phyloP scores from a whole-genome alignment of 371 early-diverging fungal species.

The Mortierella sp. region DNA sequence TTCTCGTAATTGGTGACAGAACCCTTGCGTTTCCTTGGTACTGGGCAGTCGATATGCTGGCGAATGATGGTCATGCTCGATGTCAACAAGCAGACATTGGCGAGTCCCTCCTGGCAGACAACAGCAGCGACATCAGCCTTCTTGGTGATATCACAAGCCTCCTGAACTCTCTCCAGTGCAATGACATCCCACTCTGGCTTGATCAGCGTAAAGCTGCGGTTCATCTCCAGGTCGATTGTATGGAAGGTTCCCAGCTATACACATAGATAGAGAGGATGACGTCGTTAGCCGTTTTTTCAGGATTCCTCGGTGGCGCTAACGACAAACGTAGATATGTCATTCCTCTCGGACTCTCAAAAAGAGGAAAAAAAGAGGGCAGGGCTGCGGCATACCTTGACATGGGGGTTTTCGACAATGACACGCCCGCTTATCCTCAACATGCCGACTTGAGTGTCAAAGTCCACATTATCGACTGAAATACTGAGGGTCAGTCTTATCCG shows the following conservation, averaged over 20 bases:
- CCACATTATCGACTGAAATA: slow-evolving; percentile 87
- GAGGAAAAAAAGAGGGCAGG: background rate
- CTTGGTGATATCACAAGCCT: slow-evolving; percentile 91
- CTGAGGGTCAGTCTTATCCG: slow-evolving; percentile 87
- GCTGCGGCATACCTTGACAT: slow-evolving; percentile 81
- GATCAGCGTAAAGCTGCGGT: slow-evolving; percentile 87
- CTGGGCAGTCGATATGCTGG: slow-evolving; percentile 91
- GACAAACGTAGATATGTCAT: background rate
- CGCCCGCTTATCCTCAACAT: slow-evolving; percentile 91
- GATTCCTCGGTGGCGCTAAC: background rate
- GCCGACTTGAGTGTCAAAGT: slow-evolving; percentile 91
- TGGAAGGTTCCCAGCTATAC: slow-evolving; percentile 92
- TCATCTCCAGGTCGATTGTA: slow-evolving; percentile 94
- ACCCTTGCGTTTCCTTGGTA: slow-evolving; percentile 95
- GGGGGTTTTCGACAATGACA: slow-evolving; percentile 87
- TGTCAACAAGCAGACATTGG: slow-evolving; percentile 94
- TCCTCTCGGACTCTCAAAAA: slow-evolving; percentile 5
- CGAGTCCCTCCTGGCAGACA: slow-evolving; percentile 96
- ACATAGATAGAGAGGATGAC: slow-evolving; percentile 3
- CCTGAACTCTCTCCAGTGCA: slow-evolving; percentile 87
- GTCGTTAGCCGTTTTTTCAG: background rate
- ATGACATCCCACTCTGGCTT: slow-evolving; percentile 97
- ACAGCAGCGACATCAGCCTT: slow-evolving; percentile 96
- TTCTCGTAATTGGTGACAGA: slow-evolving; percentile 91
- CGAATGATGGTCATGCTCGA: slow-evolving; percentile 95